Conservation (phyloP, 768 basidiomycete species). For the Boletus pseudo-olivaceus region DNA sequence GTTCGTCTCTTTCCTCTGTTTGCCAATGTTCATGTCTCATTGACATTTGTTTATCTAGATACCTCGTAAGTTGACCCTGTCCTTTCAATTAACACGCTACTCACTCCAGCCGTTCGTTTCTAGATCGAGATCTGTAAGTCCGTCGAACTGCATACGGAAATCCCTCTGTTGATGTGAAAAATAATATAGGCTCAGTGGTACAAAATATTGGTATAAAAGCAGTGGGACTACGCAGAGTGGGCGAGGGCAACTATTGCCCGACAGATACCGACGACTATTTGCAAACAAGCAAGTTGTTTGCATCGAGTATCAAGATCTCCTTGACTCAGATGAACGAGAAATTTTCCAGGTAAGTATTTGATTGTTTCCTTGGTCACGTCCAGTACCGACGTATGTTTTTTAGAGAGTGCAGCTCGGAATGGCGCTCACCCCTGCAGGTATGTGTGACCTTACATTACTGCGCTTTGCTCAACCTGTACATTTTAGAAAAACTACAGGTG, state of each 20-base stretch:
- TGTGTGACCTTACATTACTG: not conserved
- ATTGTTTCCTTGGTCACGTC: not conserved
- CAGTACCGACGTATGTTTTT: not conserved
- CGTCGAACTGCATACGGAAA: too few relatives aligned
- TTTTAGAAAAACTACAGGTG: slow-evolving; percentile 65
- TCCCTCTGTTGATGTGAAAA: not conserved
- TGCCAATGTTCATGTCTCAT: slow-evolving; percentile 2
- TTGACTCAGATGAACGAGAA: slow-evolving; percentile 57
- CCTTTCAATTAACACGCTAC: not conserved
- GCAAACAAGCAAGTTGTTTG: slow-evolving; percentile 76
- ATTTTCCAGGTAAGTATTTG: slow-evolving; percentile 60
- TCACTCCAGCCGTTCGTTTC: not conserved
- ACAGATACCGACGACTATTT: slow-evolving; percentile 55
- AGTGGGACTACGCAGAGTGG: slow-evolving; percentile 1
- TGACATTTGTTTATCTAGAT: slow-evolving; percentile 38
- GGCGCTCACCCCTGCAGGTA: slow-evolving; percentile 69
- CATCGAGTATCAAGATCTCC: slow-evolving; percentile 67
- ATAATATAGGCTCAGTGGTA: slow-evolving; percentile 19
- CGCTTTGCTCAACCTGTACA: not conserved
- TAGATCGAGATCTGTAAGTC: slow-evolving; percentile 47
- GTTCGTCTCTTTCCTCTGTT: slow-evolving; percentile 38
- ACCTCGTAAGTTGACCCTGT: slow-evolving; percentile 41
- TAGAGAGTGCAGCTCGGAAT: slow-evolving; percentile 78
- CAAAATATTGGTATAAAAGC: slow-evolving; percentile 53
- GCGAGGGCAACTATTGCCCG: slow-evolving; percentile 44